Base-by-base conservation (phyloP, 345 rosid species). In the Orychophragmus violaceus region DNA sequence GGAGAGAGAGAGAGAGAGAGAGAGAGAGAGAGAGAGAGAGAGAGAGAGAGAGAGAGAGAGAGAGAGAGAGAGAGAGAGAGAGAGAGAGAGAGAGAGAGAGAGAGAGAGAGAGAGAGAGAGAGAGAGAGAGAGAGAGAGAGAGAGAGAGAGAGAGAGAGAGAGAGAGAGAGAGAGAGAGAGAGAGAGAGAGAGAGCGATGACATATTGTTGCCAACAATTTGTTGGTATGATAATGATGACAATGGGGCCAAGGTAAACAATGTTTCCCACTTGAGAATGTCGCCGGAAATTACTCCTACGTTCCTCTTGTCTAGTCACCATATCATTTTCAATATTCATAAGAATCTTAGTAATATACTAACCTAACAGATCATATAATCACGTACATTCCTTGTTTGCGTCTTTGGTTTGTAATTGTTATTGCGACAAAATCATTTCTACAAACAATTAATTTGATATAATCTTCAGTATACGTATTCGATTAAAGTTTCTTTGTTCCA, bases 241-340 rank as follows among this genome's bases (percentile, higher is more conserved):
- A 58, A 72, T 72, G 66, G 66, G 76, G 62, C 2, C 71, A 41
- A 49, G 42, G 12, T 57, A 64, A n/a, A 72, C 61, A 64, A 19
- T 72, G 45, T 36, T 30, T 53, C 54, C 66, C 76, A 72, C 76
- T 72, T 3, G 21, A 48, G 24, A 64, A 57, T 72, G 76, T 72
- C 66, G 65, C 76, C 71, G 60, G 53, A 8, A 72, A 65, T 59
- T 65, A 59, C 76, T 58, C 64, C 16, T 49, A 36, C 9, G 42
- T 22, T 70, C 41, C 25, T 46, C 57, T 23, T 56, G 16, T 21
- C 44, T 21, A 46, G 21, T 32, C 37, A 18, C 27, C 21, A 33
- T 57, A 16, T 46, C 28, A 30, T 44, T 30, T 32, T 32, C 7
- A 44, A 50, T 13, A 3, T 53, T 53, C 10, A 46, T 37, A 13